phyloP scores from a whole-genome alignment of 2,329 filamentous ascomycete species.

The Zasmidium angulare region DNA sequence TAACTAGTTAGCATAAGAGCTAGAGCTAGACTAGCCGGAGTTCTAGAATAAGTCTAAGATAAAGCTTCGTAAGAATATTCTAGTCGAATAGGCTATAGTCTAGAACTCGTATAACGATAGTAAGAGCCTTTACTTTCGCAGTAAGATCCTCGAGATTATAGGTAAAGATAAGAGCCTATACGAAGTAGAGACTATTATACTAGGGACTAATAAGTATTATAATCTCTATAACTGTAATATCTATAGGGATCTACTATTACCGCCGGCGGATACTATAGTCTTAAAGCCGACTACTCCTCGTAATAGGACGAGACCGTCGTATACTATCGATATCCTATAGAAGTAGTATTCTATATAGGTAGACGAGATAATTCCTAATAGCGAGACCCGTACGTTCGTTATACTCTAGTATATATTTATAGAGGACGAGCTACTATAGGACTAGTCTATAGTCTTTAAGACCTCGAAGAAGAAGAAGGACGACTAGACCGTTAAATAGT shows the following conservation, averaged over 20 bases:
- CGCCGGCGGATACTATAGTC: neutral
- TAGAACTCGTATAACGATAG: neutral
- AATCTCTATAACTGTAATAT: neutral
- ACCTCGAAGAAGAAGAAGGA: no score
- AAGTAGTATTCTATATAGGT: no score
- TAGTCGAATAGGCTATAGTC: neutral
- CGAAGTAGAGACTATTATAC: neutral
- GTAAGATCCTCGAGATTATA: neutral
- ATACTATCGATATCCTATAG: no score
- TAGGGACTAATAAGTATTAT: neutral
- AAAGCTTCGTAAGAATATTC: neutral
- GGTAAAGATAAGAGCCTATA: neutral
- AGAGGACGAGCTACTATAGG: no score
- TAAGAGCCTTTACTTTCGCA: neutral
- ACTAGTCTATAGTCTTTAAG: no score
- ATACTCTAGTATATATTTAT: no score
- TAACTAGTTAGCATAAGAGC: neutral
- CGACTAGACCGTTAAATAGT: neutral
- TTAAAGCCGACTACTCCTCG: neutral
- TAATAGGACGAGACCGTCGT: no score
- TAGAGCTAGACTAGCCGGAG: neutral
- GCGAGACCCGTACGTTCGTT: no score
- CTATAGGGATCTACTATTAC: neutral
- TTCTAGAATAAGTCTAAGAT: neutral
- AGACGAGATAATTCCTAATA: no score